These are phyloP conservation scores for Pugionium cornutum DNA, from an alignment of 345 rosid genomes.

Conservation along the genomic window DNA sequence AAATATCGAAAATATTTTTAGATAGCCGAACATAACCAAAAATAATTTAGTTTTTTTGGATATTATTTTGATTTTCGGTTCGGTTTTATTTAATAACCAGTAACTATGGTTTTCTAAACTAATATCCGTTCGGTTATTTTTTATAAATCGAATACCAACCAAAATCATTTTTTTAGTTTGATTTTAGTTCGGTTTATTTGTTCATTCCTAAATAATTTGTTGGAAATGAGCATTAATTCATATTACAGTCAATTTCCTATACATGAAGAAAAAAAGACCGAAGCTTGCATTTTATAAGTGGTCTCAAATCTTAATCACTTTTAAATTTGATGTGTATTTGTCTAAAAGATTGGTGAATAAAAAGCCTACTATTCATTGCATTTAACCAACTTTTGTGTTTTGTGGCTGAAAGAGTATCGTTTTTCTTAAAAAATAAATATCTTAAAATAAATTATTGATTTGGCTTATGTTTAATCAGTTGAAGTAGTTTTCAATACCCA, in stretches of 20 bases:
- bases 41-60: too few relatives aligned
- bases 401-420: constrained; percentile 31
- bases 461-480: constrained; percentile 34
- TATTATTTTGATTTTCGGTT: too few relatives aligned
- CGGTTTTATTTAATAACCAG: too few relatives aligned
- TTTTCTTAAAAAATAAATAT: background rate
- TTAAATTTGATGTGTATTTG: constrained; percentile 37
- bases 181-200: too few relatives aligned
- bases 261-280: background rate
- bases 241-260: background rate
- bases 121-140: too few relatives aligned
- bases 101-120: too few relatives aligned
- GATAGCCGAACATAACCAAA: too few relatives aligned
- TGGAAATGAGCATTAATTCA: too few relatives aligned
- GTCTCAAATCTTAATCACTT: constrained; percentile 41
- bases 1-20: too few relatives aligned
- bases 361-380: constrained; percentile 27
- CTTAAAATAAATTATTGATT: background rate
- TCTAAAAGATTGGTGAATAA: constrained; percentile 31
- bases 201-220: too few relatives aligned
- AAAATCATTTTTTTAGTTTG: too few relatives aligned
- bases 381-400: constrained; percentile 24
- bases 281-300: constrained; percentile 28
- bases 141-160: too few relatives aligned
- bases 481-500: constrained; percentile 1